A percentile compares a stretch with the other conserved stretches of the same genome.
phyloP scores from a whole-genome alignment of 2,329 filamentous ascomycete species.

The Fonsecaea erecta region DNA sequence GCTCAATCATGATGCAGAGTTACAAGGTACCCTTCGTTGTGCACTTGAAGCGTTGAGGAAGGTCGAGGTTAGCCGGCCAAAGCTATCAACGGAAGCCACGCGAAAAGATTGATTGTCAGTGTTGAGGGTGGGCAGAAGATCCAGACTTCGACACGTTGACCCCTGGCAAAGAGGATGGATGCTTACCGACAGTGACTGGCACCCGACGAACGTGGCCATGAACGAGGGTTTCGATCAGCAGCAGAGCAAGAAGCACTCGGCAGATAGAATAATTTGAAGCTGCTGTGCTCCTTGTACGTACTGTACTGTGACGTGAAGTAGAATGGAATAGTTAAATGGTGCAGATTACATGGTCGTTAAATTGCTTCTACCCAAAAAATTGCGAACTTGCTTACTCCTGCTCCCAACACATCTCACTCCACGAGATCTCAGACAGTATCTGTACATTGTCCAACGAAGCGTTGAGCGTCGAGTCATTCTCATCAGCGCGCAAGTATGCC shows the following conservation, averaged over 20 bases:
- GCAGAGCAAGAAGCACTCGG: not conserved
- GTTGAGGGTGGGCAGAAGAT: not conserved
- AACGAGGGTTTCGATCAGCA: not conserved
- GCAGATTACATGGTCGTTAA: slow-evolving; percentile 19
- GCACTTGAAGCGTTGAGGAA: slow-evolving; percentile 1
- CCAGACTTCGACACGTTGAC: not conserved
- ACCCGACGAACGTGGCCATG: not conserved
- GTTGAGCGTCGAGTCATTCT: not conserved
- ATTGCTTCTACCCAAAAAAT: slow-evolving; percentile 21
- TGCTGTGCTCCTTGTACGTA: not conserved
- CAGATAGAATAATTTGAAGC: not conserved
- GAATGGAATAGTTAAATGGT: not conserved
- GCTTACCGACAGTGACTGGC: not conserved
- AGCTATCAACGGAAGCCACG: not conserved
- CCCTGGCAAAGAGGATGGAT: not conserved
- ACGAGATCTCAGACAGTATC: slow-evolving; percentile 1
- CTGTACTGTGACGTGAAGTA: not conserved
- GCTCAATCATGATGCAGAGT: not conserved
- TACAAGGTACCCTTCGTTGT: not conserved
- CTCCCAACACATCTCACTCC: slow-evolving; percentile 1
- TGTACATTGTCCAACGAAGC: slow-evolving; percentile 13
- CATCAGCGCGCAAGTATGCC: slow-evolving; percentile 5
- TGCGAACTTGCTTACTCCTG: slow-evolving; percentile 3
- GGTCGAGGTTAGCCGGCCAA: not conserved
- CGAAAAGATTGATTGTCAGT: not conserved